Evolutionary conservation across 371 early-diverging fungal species (phyloP).

Genomic region (Mucor racemosus): DNA sequence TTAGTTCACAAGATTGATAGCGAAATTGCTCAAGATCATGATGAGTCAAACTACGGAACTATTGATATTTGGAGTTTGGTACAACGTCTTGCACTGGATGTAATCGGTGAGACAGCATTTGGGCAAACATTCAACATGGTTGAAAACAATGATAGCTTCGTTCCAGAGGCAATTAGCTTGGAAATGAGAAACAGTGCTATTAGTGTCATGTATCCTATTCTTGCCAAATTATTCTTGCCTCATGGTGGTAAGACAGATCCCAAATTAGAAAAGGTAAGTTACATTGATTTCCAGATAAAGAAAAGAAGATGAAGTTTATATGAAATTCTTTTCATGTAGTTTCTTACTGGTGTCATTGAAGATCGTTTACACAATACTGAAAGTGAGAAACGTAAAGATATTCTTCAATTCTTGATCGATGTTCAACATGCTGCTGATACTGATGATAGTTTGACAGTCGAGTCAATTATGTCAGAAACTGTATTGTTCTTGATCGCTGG

Average conservation of each 20-base stretch:
- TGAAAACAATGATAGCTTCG: constrained; percentile 38
- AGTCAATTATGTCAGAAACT: constrained; percentile 41
- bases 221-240: constrained; percentile 11
- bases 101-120: constrained; percentile 58
- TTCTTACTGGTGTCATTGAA: constrained; percentile 35
- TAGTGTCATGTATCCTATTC: constrained; percentile 10
- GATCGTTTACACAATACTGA: constrained; percentile 27
- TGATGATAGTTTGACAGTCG: constrained; percentile 35
- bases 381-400: constrained; percentile 38
- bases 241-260: constrained; percentile 7
- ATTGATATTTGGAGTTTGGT: constrained; percentile 43
- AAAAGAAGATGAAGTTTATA: background rate
- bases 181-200: constrained; percentile 14
- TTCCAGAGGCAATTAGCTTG: constrained; percentile 20
- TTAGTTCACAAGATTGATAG: constrained; percentile 28
- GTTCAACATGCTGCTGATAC: constrained; percentile 24
- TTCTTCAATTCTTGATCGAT: constrained; percentile 44
- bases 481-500: constrained; percentile 48
- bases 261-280: constrained; percentile 13
- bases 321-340: constrained; percentile 22
- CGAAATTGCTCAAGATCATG: constrained; percentile 19
- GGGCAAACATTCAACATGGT: constrained; percentile 55
- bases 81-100: constrained; percentile 48
- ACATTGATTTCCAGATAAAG: background rate
- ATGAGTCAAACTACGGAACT: constrained; percentile 8